Conservation (phyloP, 2,329 filamentous ascomycete genomes). For the Trichoderma semiorbis region DNA sequence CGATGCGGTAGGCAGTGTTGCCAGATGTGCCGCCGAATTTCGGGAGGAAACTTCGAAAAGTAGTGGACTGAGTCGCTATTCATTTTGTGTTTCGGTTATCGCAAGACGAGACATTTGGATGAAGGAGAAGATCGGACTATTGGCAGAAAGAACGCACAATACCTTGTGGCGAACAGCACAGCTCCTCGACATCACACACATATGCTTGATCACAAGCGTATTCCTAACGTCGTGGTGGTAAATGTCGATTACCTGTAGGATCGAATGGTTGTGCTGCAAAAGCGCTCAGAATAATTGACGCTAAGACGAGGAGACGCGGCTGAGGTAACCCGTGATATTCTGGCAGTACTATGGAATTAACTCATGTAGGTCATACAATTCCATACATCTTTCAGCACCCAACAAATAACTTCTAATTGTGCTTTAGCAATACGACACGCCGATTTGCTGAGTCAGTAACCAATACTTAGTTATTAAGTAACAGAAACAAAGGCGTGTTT, state of each 20-base stretch:
- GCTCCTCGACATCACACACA: not conserved
- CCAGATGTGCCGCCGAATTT: not conserved
- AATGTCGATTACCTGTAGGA: not conserved
- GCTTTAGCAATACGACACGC: not conserved
- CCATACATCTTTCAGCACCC: not conserved
- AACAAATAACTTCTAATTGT: not conserved
- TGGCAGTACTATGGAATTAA: not conserved
- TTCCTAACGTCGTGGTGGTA: not conserved
- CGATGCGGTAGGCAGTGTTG: not conserved
- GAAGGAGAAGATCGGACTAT: fast-evolving
- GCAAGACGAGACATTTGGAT: not conserved
- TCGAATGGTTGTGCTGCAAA: not conserved
- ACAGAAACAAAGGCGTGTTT: not conserved
- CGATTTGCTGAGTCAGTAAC: fast-evolving
- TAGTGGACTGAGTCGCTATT: not conserved
- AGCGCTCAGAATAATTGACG: not conserved
- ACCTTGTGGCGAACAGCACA: not conserved
- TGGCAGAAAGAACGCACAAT: not conserved
- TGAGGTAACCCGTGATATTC: not conserved
- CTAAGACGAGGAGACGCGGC: not conserved
- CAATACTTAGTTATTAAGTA: no score
- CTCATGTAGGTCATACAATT: not conserved
- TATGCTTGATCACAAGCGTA: not conserved
- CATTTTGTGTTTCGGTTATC: not conserved
- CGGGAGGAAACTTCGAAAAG: not conserved